Conservation (phyloP, 2,329 filamentous ascomycete species). For the Alternaria sp. region DNA sequence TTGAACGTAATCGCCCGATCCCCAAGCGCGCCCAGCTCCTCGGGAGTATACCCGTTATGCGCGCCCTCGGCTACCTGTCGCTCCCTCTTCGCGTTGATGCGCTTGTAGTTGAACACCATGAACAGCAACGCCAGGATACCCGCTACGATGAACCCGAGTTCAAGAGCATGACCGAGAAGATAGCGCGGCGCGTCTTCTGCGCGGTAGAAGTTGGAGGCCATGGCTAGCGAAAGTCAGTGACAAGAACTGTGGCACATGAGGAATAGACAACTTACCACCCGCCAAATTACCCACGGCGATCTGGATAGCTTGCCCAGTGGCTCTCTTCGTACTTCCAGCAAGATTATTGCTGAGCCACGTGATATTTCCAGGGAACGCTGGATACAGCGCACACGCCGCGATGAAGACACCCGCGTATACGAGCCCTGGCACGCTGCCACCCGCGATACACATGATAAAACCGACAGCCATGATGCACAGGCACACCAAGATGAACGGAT, state of each 20-base stretch:
- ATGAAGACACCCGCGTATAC: conserved; percentile 49
- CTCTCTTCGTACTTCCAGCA: conserved; percentile 59
- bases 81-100: conserved; percentile 64
- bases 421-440: conserved; percentile 36
- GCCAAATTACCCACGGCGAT: conserved; percentile 57
- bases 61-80: conserved; percentile 43
- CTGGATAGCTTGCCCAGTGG: conserved; percentile 57
- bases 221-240: conserved; percentile 52
- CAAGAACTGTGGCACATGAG: background rate
- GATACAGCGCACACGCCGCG: conserved; percentile 46
- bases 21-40: conserved; percentile 64
- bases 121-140: conserved; percentile 55
- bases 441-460: conserved; percentile 48
- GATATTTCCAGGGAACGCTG: conserved; percentile 49
- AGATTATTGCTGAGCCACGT: conserved; percentile 64
- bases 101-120: conserved; percentile 59
- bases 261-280: conserved; percentile 24
- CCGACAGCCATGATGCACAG: conserved; percentile 43
- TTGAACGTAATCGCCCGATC: conserved; percentile 68
- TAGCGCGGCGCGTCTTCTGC: conserved; percentile 57
- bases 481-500: conserved; percentile 43
- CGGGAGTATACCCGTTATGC: conserved; percentile 52
- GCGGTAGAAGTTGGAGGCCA: conserved; percentile 76
- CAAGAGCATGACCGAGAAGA: conserved; percentile 58
- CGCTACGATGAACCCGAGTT: conserved; percentile 57